Base-by-base conservation (phyloP, 352 stramenopile genomes). In the Globisporangium sylvaticum region DNA sequence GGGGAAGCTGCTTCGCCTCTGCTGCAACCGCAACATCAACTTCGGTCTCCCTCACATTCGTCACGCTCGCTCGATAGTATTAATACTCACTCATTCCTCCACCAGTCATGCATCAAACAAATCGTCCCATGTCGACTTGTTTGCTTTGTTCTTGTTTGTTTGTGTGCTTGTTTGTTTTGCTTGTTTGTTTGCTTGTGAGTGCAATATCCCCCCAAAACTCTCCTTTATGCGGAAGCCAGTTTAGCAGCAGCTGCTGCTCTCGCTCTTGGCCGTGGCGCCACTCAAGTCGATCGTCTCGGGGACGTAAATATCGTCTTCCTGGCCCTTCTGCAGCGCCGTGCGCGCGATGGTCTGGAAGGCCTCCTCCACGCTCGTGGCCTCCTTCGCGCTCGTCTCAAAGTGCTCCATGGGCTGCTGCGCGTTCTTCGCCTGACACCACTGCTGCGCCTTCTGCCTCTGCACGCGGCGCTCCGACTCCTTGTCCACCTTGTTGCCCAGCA, bases 401-500 rank as follows among this genome's bases (percentile, higher is more conserved):
- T 99, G 97, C 62, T 97, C 84, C 69, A 99, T 95, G 12, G 86
- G 82, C 79, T 96, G 90, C 65, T 89, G 80, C 37, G 87, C 65
- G 62, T 92, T 92, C 71, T 96, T 96, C 14, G 78, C 67, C 42
- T 93, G 84, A 62, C 95, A 98, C 95, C 96, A 99, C 76, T 98
- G 80, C 72, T 97, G 84, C 0, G 94, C 95, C 59, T 91, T 96
- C 69, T 95, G 80, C 68, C 89, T 90, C 34, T 84, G 75, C 56
- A 99, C 91, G 61, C 87, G 87, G 69, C 92, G 74, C 46, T 97
- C 88, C 22, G 73, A 57, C 66, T 98, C 90, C 69, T 98, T 97
- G 87, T 99, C 97, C 39, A 98, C 94, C 80, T 99, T 99, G 78
- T 99, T 99, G 37, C 97, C 98, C 48, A 99, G 73, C 14, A 99